Base-by-base conservation (phyloP, 2,329 filamentous ascomycete species). In the Westerdykella ornata region DNA sequence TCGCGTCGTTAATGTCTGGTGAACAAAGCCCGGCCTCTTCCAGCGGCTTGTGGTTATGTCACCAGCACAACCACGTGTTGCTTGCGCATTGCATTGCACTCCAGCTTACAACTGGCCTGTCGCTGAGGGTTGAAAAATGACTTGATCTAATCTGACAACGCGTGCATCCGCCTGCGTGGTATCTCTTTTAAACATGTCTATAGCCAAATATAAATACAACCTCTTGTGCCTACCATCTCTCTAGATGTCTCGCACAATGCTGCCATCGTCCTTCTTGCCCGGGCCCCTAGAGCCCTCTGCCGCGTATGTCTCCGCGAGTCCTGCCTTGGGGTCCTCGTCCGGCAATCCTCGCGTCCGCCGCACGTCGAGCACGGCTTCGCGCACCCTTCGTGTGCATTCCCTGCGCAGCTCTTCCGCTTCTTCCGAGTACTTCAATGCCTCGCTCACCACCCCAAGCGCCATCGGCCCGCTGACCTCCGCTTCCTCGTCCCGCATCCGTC, bases 231-330 rank as follows among this genome's bases (percentile, higher is more conserved):
- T 11, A 39, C 11, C 36, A 13, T 15, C 16, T 7, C 30, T 33
- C 30, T 33, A 15, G 35, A 43, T 17, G n/a, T 82, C 78, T 52
- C 74, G 74, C 34, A 80, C 73, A 65, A 74, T 76, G 43, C 76
- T 81, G 18, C 75, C 77, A 59, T 82, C 80, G 36, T 74, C 68
- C 71, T 78, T 80, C 49, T 70, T 72, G 2, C 79, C 79, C 50
- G 77, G 75, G 26, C 65, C 60, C 46, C 70, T 71, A 0, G 62
- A 63, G 0, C 77, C 77, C 56, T 79, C 79, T 48, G 68, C 66
- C 28, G 76, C 71, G 83, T 87, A 97, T 1, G 88, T 95, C 65
- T 90, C 85, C 0, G 85, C 87, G 19, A 89, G 68, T 7, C 81
- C 84, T 36, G 81, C 76, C 51, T 84, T 82, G 0, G 85, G 81